Conservation (phyloP, 352 stramenopile species). For the Phytophthora sp. region DNA sequence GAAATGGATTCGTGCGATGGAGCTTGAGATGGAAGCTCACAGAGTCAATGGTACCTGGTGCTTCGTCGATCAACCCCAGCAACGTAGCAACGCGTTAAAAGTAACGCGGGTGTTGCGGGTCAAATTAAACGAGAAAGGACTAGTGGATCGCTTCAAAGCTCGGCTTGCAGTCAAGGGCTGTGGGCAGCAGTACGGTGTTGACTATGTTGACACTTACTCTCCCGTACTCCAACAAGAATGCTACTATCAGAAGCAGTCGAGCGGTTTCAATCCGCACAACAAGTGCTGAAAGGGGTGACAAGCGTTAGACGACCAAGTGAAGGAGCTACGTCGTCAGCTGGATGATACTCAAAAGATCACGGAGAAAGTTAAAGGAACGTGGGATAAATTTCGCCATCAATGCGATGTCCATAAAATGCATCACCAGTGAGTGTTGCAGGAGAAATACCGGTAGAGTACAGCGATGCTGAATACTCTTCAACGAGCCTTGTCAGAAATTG, state of each 20-base stretch:
- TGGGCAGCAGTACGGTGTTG: slow-evolving; percentile 2
- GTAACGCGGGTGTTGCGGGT: not conserved
- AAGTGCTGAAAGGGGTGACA: too few relatives aligned
- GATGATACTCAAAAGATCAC: slow-evolving; percentile 91
- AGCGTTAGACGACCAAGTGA: slow-evolving; percentile 91
- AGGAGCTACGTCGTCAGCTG: slow-evolving; percentile 82
- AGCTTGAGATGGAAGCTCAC: not conserved
- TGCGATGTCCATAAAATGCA: slow-evolving; percentile 96
- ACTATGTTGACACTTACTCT: slow-evolving; percentile 3
- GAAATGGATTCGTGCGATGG: slow-evolving; percentile 22
- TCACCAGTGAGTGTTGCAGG: slow-evolving; percentile 94
- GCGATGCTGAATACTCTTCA: too few relatives aligned
- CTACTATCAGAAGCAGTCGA: too few relatives aligned
- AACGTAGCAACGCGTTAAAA: not conserved
- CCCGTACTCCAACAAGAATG: not conserved
- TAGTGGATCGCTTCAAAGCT: not conserved
- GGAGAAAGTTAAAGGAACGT: slow-evolving; percentile 91
- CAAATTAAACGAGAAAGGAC: slow-evolving; percentile 1
- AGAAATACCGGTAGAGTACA: too few relatives aligned
- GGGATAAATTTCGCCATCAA: slow-evolving; percentile 96
- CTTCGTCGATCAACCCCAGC: slow-evolving; percentile 12
- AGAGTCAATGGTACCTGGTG: slow-evolving; percentile 1
- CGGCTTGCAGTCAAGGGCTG: not conserved
- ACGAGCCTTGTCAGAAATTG: too few relatives aligned
- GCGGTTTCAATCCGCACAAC: too few relatives aligned